Percentiles rank a stretch among this genome's conserved stretches.
phyloP scores from a whole-genome alignment of 2,329 filamentous ascomycete species.

The Venturiaceae sp. region DNA sequence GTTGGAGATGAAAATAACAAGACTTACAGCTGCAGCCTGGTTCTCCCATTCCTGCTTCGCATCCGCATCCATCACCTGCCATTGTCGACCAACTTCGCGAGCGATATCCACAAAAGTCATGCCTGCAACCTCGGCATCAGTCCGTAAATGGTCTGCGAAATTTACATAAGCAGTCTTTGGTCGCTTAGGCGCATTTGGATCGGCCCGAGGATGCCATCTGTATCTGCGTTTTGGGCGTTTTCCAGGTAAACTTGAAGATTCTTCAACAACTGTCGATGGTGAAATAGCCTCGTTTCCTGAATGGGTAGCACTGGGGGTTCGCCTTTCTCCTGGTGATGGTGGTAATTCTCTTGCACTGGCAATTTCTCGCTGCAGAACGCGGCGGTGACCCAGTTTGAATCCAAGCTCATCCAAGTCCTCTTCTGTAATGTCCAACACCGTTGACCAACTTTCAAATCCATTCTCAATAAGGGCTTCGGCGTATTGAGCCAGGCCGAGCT shows the following conservation, averaged over 20 bases:
- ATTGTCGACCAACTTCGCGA: neutral
- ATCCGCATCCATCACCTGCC: neutral
- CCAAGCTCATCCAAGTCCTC: slow-evolving; percentile 9
- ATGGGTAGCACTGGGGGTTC: neutral
- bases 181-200: slow-evolving; percentile 5
- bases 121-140: neutral
- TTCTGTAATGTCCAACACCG: slow-evolving; percentile 11
- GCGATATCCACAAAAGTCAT: slow-evolving; percentile 6
- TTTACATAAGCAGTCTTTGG: slow-evolving; percentile 8
- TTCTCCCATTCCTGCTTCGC: slow-evolving; percentile 5
- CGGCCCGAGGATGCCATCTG: slow-evolving; percentile 1
- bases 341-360: neutral
- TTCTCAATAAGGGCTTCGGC: slow-evolving; percentile 9
- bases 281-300: neutral
- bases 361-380: slow-evolving; percentile 12
- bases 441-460: slow-evolving; percentile 12
- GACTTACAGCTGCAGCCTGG: neutral
- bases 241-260: neutral
- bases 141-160: slow-evolving; percentile 4
- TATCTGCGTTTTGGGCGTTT: slow-evolving; percentile 1
- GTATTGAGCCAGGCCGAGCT: slow-evolving; percentile 6
- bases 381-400: slow-evolving; percentile 12
- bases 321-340: neutral
- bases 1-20: neutral
- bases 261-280: neutral